phyloP scores from a whole-genome alignment of 768 basidiomycete species.

The Pleurotus salmoneostramineus region DNA sequence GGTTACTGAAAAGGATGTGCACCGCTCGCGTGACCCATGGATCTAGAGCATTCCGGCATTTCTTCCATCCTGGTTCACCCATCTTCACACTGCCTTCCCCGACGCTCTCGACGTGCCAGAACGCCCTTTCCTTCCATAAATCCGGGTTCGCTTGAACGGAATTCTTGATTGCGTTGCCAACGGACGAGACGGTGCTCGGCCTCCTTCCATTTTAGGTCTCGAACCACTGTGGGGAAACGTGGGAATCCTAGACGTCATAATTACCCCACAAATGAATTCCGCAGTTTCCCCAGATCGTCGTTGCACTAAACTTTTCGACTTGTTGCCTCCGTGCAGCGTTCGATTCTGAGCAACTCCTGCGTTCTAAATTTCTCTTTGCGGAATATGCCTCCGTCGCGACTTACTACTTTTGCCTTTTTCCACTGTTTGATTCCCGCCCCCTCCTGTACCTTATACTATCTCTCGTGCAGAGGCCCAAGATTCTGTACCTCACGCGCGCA shows the following conservation, averaged over 20 bases:
- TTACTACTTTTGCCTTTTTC: no score
- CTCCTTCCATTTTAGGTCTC: neutral
- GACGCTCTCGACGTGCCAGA: neutral
- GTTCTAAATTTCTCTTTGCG: no score
- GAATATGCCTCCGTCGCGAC: no score
- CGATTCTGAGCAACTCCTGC: no score
- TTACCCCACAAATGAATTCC: no score
- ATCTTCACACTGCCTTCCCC: neutral
- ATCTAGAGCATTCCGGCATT: slow-evolving; percentile 6
- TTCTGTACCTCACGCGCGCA: no score
- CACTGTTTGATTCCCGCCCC: no score
- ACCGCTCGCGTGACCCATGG: neutral
- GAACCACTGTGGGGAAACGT: neutral
- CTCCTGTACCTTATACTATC: no score
- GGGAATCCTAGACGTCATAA: neutral
- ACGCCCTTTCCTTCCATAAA: neutral
- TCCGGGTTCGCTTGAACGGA: neutral
- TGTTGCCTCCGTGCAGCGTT: no score
- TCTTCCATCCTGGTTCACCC: neutral
- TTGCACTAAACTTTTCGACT: no score
- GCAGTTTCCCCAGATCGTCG: no score
- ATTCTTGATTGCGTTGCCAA: neutral
- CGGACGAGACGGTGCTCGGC: neutral
- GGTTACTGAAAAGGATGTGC: neutral
- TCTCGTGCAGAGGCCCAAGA: no score